Evolutionary conservation across 139 green algal species (phyloP), one percentile per base, ranked within the genome.

Genomic region (Zygnema circumcarinatum): DNA sequence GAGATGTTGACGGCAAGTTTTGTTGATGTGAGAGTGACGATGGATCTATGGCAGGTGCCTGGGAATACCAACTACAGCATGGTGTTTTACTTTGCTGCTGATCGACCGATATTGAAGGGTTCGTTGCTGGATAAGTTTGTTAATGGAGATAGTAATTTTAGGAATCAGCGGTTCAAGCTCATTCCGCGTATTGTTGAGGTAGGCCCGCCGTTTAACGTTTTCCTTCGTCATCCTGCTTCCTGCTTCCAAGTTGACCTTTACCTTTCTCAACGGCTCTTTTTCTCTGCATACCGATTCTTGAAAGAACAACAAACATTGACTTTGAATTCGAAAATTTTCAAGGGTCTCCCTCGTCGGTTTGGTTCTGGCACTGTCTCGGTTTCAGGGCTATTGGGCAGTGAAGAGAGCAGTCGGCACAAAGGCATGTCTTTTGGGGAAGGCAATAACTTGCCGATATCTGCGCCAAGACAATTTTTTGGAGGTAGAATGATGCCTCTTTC

Each of bases 151-250:
- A 79, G 82, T 31, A 25, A 38, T 32, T 90, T 90, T 79, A 42
- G 86, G 21, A 88, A 90, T 40, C 20, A 54, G 7, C 79, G 86
- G 22, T 74, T 90, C 38, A 90, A 90, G 79, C 86, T 90, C 79
- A 90, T 90, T 31, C 86, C 86, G 2, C 73, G 79, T 32, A 74
- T 90, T 29, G 21, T 39, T 41, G 40, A 90, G 76, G 85, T 90
- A n/a, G n/a, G n/a, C 56, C 29, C 29, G 56, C 56, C 56, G 29
- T 29, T 29, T 72, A 29, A 29, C 29, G 56, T 72, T 72, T 29
- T 35, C 29, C 29, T 72, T 72, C 29, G 56, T 72, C 56, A 29
- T 29, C 29, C 29, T 72, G 56, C 56, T 29, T 72, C 29, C 29
- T 72, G 29, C 56, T 72, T 72, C 29, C 29, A 35, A 35, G 56